phyloP scores from a whole-genome alignment of 257 asterid genomes.

The Scutellaria baicalensis region DNA sequence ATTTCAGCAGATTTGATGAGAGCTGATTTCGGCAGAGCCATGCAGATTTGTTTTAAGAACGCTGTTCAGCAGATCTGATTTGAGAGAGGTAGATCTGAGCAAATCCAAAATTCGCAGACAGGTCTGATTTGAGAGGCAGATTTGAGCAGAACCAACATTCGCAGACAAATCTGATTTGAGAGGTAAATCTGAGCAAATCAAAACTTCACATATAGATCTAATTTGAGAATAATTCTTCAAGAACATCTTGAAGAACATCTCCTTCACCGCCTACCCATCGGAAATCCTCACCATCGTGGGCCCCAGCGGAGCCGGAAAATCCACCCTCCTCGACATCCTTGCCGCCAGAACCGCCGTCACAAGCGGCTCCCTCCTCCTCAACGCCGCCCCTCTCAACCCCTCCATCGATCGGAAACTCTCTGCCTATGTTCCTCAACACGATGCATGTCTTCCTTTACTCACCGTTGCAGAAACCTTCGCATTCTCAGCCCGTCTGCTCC shows the following conservation, averaged over 20 bases:
- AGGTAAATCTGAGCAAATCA: no score
- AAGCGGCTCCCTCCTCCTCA: slow-evolving; percentile 56
- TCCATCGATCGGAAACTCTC: slow-evolving; percentile 66
- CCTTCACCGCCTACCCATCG: slow-evolving; percentile 76
- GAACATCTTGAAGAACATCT: slow-evolving; percentile 55
- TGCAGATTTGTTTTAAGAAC: no score
- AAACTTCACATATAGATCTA: no score
- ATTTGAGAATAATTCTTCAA: no score
- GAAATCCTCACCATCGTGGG: slow-evolving; percentile 89
- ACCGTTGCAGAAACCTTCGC: slow-evolving; percentile 74
- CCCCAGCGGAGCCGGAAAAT: slow-evolving; percentile 98
- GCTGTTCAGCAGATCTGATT: no score
- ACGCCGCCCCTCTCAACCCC: slow-evolving; percentile 55
- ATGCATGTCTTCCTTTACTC: slow-evolving; percentile 67
- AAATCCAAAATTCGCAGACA: no score
- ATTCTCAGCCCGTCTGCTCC: slow-evolving; percentile 64
- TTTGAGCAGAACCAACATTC: no score
- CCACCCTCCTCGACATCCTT: slow-evolving; percentile 84
- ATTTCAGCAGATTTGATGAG: no score
- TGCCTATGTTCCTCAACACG: slow-evolving; percentile 93
- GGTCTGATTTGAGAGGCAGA: no score
- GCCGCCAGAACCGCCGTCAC: slow-evolving; percentile 74
- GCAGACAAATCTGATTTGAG: no score
- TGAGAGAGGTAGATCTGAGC: no score
- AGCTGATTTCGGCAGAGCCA: no score